A percentile compares a stretch with the other conserved stretches of the same genome.
Evolutionary conservation across 192 early-diverging fungal species (phyloP).

Genomic region (Coemansia sp.): DNA sequence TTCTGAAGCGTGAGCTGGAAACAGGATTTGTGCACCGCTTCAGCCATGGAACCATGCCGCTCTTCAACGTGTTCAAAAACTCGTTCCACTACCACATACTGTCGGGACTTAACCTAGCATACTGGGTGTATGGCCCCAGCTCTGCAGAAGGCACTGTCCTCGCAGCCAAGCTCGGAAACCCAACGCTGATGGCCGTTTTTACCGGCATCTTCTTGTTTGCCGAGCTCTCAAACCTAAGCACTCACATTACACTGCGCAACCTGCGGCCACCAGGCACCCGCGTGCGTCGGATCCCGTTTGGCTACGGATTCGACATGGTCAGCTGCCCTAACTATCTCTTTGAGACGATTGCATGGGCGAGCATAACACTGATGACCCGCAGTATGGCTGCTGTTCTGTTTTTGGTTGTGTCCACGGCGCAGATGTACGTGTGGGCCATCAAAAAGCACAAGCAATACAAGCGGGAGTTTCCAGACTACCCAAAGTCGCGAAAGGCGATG

Average conservation of each 20-base stretch:
- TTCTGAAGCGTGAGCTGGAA: conserved; percentile 90
- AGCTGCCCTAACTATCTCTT: conserved; percentile 94
- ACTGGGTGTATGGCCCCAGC: conserved; percentile 84
- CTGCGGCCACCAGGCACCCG: conserved; percentile 87
- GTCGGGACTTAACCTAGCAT: conserved; percentile 81
- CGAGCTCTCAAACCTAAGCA: conserved; percentile 80
- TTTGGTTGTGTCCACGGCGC: conserved; percentile 67
- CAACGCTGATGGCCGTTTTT: conserved; percentile 31
- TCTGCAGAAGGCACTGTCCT: conserved; percentile 53
- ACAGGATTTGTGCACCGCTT: conserved; percentile 92
- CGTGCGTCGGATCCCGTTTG: conserved; percentile 82
- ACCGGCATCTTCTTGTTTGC: conserved; percentile 57
- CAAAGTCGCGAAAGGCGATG: conserved; percentile 78
- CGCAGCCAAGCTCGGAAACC: conserved; percentile 50
- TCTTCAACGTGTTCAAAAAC: conserved; percentile 92
- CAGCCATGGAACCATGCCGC: conserved; percentile 94
- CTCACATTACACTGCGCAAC: conserved; percentile 85
- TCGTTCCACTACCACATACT: conserved; percentile 91
- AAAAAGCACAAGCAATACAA: conserved; percentile 93
- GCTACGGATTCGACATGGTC: conserved; percentile 89
- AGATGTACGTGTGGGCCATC: conserved; percentile 94
- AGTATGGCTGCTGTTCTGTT: conserved; percentile 67
- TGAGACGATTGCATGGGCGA: conserved; percentile 81
- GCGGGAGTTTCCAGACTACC: conserved; percentile 91
- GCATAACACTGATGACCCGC: conserved; percentile 71